These are phyloP conservation scores for Umbelopsis ramanniana DNA, from an alignment of 192 early-diverging fungal genomes.

Conservation along the genomic window DNA sequence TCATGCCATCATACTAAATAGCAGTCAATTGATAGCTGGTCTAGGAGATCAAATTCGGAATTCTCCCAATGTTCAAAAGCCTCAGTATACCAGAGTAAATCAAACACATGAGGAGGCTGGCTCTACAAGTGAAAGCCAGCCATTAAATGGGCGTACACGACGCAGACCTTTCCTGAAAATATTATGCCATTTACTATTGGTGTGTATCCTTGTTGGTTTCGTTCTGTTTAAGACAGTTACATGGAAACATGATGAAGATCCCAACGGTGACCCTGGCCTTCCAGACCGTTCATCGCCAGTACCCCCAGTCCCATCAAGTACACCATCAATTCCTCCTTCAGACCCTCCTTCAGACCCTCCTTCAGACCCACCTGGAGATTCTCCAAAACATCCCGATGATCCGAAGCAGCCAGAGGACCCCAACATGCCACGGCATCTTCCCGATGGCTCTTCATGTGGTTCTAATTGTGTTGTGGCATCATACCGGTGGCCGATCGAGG, in stretches of 20 bases:
- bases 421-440: not conserved
- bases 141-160: not conserved
- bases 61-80: not conserved
- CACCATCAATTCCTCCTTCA: too few species aligned
- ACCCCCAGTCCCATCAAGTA: not conserved
- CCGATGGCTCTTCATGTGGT: slow-evolving; percentile 4
- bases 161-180: not conserved
- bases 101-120: not conserved
- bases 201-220: not conserved
- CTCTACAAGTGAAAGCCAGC: not conserved
- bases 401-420: not conserved
- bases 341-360: not conserved
- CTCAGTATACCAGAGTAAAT: not conserved
- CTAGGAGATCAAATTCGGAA: not conserved
- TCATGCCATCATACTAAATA: not conserved
- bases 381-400: not conserved
- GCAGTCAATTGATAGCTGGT: not conserved
- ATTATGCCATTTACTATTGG: not conserved
- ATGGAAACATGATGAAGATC: not conserved
- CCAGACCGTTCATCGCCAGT: not conserved
- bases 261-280: not conserved
- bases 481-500: not conserved
- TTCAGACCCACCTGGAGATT: not conserved
- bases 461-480: not conserved
- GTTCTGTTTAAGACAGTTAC: not conserved